phyloP scores from a whole-genome alignment of 306 rosid genomes.

The Sophora flavescens region DNA sequence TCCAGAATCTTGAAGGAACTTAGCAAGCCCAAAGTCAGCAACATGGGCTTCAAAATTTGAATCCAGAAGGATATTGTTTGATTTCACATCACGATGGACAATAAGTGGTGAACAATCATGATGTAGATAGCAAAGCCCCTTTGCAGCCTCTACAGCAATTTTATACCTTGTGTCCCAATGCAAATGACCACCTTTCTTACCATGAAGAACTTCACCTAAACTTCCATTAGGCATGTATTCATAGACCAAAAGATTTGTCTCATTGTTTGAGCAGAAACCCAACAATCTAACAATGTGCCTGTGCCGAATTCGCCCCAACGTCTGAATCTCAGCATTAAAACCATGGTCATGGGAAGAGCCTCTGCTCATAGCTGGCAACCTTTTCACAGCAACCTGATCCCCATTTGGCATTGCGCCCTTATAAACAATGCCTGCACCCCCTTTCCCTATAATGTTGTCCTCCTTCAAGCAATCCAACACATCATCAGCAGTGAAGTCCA shows the following conservation, averaged over 20 bases:
- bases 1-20: slow-evolving; percentile 81
- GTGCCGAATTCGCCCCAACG: slow-evolving; percentile 79
- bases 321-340: slow-evolving; percentile 82
- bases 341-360: slow-evolving; percentile 96
- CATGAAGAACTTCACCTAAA: slow-evolving; percentile 84
- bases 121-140: slow-evolving; percentile 83
- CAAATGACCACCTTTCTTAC: slow-evolving; percentile 80
- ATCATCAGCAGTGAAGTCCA: slow-evolving; percentile 77
- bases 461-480: slow-evolving; percentile 79
- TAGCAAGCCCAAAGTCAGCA: slow-evolving; percentile 81
- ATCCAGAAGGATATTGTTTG: slow-evolving; percentile 60
- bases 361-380: slow-evolving; percentile 87
- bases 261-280: slow-evolving; percentile 90
- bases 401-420: slow-evolving; percentile 81
- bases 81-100: slow-evolving; percentile 68
- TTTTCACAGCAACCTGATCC: slow-evolving; percentile 64
- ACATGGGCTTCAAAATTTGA: slow-evolving; percentile 61
- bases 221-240: slow-evolving; percentile 73
- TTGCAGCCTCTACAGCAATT: slow-evolving; percentile 84
- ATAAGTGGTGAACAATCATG: slow-evolving; percentile 89
- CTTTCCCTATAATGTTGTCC: slow-evolving; percentile 84
- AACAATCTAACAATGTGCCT: slow-evolving; percentile 82
- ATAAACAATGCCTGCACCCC: slow-evolving; percentile 88
- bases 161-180: slow-evolving; percentile 85
- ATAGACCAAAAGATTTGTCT: slow-evolving; percentile 78